Base-by-base conservation (phyloP, 2,329 filamentous ascomycete species). In the Domatiomyces globalis region DNA sequence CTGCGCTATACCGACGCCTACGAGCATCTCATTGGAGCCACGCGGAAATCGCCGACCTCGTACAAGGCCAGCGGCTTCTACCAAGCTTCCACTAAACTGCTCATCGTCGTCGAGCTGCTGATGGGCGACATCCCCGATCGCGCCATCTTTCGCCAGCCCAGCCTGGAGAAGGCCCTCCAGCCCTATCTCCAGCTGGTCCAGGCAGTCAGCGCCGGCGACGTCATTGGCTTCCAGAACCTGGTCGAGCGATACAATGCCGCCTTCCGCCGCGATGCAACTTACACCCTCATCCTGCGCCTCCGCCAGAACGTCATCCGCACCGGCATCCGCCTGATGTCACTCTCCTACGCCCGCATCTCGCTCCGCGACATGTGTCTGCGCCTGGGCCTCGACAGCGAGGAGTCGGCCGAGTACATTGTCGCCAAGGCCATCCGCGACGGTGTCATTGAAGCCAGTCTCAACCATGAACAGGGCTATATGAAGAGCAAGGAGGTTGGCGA, bases 271-370 rank as follows among this genome's bases (percentile, higher is more conserved):
- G 92, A 98, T 66, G 87, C 87, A 52, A 96, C 90, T 18, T 96
- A 96, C 73, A 94, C 89, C 9, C 77, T 98, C 52, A 94, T 96
- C 62, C 78, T 96, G 57, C 89, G 92, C 56, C 77, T 98, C 56
- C 83, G 92, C 61, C 92, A 98, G 71, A 98, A 98, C 66, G 92
- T 98, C 65, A 96, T 98, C 80, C 95, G 95, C 76, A 98, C 92
- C 2, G 92, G 92, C 59, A 95, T 98, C 58, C 87, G 92, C 61
- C 95, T 96, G 88, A 94, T 98, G 80, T 96, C 90, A 43, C 76
- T 98, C 58, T 95, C 89, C 18, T 98, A 98, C 74, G 95, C 90
- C 54, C 86, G 90, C 56, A 98, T 98, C 64, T 95, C 90, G 1
- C 78, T 98, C 51, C 84, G 92, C 53, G 92, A 98, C 66, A 98